A percentile compares a stretch with the other conserved stretches of the same genome.
These are phyloP conservation scores for Cinnamomum micranthum DNA, from an alignment of 164 flowering plant species.

Conservation along the genomic window DNA sequence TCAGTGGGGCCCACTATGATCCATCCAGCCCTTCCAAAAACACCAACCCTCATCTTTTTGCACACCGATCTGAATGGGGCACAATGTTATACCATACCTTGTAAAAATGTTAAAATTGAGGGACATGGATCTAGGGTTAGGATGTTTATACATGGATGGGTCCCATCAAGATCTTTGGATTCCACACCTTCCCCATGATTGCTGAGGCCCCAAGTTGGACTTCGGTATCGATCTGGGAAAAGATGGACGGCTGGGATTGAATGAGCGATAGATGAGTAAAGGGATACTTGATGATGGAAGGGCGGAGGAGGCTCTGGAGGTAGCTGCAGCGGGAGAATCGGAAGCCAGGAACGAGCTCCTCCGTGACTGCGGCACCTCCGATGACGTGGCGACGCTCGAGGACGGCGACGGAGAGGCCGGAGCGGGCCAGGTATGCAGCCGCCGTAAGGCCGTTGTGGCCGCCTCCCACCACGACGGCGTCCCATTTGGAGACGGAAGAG, in stretches of 20 bases:
- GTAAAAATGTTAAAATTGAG: too few relatives aligned
- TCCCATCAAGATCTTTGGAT: too few relatives aligned
- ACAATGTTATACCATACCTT: too few relatives aligned
- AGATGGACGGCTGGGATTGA: not conserved
- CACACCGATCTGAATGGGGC: too few relatives aligned
- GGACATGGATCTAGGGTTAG: too few relatives aligned
- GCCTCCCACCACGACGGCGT: constrained; percentile 79
- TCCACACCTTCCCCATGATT: too few relatives aligned
- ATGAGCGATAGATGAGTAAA: not conserved
- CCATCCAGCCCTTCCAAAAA: too few relatives aligned
- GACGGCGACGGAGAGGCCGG: constrained; percentile 89
- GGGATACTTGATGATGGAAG: constrained; percentile 57
- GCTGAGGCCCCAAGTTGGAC: too few relatives aligned
- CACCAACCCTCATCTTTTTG: too few relatives aligned
- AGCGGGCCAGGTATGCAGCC: constrained; percentile 89
- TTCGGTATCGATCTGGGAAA: too few relatives aligned
- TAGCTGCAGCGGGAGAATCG: constrained; percentile 96
- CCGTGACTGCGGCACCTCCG: constrained; percentile 96
- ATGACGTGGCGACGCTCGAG: constrained; percentile 88
- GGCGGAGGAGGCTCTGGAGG: constrained; percentile 97
- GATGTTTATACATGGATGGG: too few relatives aligned
- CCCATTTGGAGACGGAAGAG: constrained; percentile 56
- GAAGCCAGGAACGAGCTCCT: constrained; percentile 88
- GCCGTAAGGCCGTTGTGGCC: constrained; percentile 98
- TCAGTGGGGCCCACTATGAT: too few relatives aligned